A percentile compares a stretch with the other conserved stretches of the same genome.
These are phyloP conservation scores for Piedraia hortae DNA, from an alignment of 2,329 filamentous ascomycete species.

Conservation along the genomic window DNA sequence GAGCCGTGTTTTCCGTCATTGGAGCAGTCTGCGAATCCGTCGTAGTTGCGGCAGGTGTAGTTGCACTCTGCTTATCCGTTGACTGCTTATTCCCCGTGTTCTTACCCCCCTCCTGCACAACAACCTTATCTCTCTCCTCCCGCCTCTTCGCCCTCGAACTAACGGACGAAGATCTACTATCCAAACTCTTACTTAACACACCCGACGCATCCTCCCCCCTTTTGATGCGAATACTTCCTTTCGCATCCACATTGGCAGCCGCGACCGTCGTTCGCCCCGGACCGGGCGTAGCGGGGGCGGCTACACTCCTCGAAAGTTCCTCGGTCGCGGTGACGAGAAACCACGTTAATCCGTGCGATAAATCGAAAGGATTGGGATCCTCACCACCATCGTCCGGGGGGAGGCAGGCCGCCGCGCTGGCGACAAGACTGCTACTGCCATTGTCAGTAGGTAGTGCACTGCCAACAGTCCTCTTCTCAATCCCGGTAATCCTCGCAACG, in stretches of 20 bases:
- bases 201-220: constrained; percentile 20
- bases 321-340: constrained; percentile 83
- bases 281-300: constrained; percentile 66
- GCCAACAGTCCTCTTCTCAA: constrained; percentile 84
- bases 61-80: no score
- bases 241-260: constrained; percentile 62
- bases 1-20: no score
- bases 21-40: no score
- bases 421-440: constrained; percentile 21
- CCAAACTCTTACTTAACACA: constrained; percentile 50
- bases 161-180: no score
- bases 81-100: no score
- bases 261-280: constrained; percentile 79
- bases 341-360: constrained; percentile 86
- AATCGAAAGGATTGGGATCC: constrained; percentile 88
- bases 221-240: constrained; percentile 31
- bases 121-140: no score
- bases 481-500: constrained; percentile 71
- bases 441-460: constrained; percentile 25
- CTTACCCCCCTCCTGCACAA: no score
- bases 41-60: no score
- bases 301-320: constrained; percentile 48
- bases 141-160: no score
- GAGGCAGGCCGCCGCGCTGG: constrained; percentile 27
- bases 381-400: no score